Base-by-base conservation (phyloP, 208 protist genomes). In the Porcisia deanei region DNA sequence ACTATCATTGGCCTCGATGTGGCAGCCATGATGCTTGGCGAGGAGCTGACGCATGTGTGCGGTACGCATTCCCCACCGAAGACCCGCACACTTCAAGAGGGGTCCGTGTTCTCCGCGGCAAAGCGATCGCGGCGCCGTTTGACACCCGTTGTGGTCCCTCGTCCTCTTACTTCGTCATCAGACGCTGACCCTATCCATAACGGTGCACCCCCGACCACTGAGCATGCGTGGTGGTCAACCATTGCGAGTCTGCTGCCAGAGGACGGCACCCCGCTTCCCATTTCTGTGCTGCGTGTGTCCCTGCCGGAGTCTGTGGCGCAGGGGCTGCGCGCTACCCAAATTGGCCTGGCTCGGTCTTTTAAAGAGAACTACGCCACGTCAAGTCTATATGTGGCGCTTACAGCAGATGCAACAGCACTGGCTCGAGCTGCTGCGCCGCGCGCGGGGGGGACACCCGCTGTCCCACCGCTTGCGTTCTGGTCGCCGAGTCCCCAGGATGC, bases 311-410 rank as follows among this genome's bases (percentile, higher is more conserved):
- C 77, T 5, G 41, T 89, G 16, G 60, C 39, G 3, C 39, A 84
- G 12, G 64, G 34, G 47, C 75, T 91, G 47, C 82, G 53, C 61
- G 8, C 10, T 54, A 41, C 37, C 34, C 72, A 63, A 47, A 71
- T 64, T 5, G 87, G 87, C 4, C 41, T 91, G 14, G 63, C 85
- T n/a, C 87, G 87, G n/a, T 64, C 76, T 59, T 83, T 84, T 16
- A 91, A 91, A 65, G 59, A 54, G 37, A 66, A 80, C 71, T 63
- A 75, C 55, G 73, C 58, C 25, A 55, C 7, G 25, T 76, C 72
- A 14, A 70, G 61, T 37, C 39, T 1, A 1, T 14, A 49, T 45
- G 66, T 82, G 5, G 34, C 57, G 7, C 78, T 82, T 39, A 77
- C 54, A 30, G 57, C 66, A 2, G 78, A 82, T 39, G 43, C 58